Evolutionary conservation across 441 rosid species (phyloP).

Genomic region (Kokia cookei): DNA sequence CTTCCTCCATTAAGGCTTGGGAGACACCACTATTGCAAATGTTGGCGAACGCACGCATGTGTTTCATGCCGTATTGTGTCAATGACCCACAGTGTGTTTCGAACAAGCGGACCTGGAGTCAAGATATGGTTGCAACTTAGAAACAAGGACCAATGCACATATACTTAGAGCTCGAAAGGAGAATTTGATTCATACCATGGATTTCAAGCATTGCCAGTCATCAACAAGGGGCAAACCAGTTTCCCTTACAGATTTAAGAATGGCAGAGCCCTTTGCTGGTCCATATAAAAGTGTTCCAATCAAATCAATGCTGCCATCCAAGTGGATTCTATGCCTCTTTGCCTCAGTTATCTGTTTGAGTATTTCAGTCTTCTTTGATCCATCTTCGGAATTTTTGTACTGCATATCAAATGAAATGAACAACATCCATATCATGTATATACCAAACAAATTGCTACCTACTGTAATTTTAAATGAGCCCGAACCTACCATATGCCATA

Average conservation of each 20-base stretch:
- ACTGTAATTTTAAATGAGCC: neutral
- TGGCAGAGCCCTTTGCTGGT: conserved; percentile 24
- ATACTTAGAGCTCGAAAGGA: neutral
- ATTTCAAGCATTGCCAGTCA: conserved; percentile 80
- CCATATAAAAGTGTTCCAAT: conserved; percentile 58
- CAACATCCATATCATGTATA: neutral
- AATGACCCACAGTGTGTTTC: conserved; percentile 73
- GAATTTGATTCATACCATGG: conserved; percentile 36
- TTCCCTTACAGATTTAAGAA: conserved; percentile 37
- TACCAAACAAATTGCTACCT: neutral
- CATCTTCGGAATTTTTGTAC: conserved; percentile 45
- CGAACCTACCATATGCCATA: conserved; percentile 67
- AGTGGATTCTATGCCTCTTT: conserved; percentile 43
- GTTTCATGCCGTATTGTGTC: conserved; percentile 94
- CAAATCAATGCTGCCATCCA: conserved; percentile 62
- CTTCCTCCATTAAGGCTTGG: conserved; percentile 49
- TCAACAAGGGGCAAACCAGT: conserved; percentile 62
- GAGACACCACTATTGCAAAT: conserved; percentile 62
- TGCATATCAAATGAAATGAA: conserved; percentile 13
- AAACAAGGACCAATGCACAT: neutral
- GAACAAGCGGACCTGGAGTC: conserved; percentile 55
- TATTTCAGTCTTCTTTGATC: conserved; percentile 40
- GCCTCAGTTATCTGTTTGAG: conserved; percentile 44
- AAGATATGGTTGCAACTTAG: neutral
- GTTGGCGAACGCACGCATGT: conserved; percentile 89